Percentiles rank a stretch among this genome's conserved stretches.
These are phyloP conservation scores for Clitoria ternatea DNA, from an alignment of 306 rosid genomes.

Conservation along the genomic window DNA sequence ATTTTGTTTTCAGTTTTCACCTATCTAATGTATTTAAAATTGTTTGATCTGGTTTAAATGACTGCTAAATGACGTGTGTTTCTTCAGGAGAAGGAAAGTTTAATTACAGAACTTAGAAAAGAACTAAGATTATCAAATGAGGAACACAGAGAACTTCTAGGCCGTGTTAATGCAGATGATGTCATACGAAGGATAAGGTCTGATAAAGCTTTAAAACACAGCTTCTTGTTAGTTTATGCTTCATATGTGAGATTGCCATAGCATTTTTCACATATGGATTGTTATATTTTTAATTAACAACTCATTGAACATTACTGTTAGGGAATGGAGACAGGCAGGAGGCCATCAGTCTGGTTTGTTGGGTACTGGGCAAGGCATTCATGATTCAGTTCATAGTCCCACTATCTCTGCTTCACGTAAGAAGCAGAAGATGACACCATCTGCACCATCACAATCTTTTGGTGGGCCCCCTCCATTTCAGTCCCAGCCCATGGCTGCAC, in stretches of 20 bases:
- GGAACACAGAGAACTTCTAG: slow-evolving; percentile 91
- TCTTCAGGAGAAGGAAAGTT: slow-evolving; percentile 93
- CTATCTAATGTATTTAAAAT: slow-evolving; percentile 26
- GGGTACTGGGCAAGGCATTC: slow-evolving; percentile 55
- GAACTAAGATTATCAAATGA: slow-evolving; percentile 90
- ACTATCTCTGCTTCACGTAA: slow-evolving; percentile 86
- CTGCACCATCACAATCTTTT: slow-evolving; percentile 73
- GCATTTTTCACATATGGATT: slow-evolving; percentile 8
- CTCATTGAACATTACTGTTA: slow-evolving; percentile 29
- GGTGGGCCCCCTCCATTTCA: slow-evolving; percentile 74
- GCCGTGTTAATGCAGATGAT: slow-evolving; percentile 90
- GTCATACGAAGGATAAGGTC: slow-evolving; percentile 80
- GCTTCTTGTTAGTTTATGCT: slow-evolving; percentile 4
- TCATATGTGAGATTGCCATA: slow-evolving; percentile 12
- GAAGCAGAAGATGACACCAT: slow-evolving; percentile 66
- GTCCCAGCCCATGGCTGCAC: slow-evolving; percentile 56
- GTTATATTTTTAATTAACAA: slow-evolving; percentile 23
- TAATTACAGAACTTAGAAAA: slow-evolving; percentile 86
- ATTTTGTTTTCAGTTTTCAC: slow-evolving; percentile 34
- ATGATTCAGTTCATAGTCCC: slow-evolving; percentile 79
- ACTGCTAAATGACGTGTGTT: slow-evolving; percentile 40
- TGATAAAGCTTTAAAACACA: slow-evolving; percentile 22
- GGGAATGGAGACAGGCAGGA: slow-evolving; percentile 95
- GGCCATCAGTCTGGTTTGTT: slow-evolving; percentile 65
- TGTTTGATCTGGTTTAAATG: slow-evolving; percentile 54